Evolutionary conservation across 805 yeast genomes (phyloP).

Genomic region (Millerozyma acaciae): DNA sequence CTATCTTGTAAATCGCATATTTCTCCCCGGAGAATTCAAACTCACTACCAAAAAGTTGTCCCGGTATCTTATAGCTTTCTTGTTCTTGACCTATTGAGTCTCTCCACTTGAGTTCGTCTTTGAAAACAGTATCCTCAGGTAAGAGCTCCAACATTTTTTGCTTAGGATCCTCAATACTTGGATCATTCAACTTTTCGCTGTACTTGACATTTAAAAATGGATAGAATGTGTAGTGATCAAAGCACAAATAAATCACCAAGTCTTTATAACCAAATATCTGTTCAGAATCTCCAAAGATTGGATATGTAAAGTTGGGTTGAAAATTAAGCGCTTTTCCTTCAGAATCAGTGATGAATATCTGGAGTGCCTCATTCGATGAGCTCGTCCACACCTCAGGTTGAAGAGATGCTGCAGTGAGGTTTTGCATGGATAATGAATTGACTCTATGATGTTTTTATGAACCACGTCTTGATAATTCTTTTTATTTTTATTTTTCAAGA

Average conservation of each 20-base stretch:
- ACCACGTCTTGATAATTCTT: too few species aligned
- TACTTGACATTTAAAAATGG: conserved; percentile 68
- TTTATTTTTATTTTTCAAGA: too few species aligned
- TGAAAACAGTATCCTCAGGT: conserved; percentile 57
- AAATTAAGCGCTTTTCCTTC: conserved; percentile 57
- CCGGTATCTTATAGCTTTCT: conserved; percentile 39
- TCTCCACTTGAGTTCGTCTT: conserved; percentile 69
- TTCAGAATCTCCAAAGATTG: conserved; percentile 90
- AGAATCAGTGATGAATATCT: conserved; percentile 52
- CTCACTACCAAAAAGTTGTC: conserved; percentile 25
- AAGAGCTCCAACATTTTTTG: conserved; percentile 51
- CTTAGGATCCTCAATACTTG: conserved; percentile 57
- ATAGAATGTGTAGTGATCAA: conserved; percentile 68
- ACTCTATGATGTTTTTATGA: too few species aligned
- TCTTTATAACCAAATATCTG: conserved; percentile 80
- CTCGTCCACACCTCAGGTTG: conserved; percentile 73
- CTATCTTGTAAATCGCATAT: conserved; percentile 51
- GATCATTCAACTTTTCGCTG: conserved; percentile 47
- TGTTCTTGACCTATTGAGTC: conserved; percentile 50
- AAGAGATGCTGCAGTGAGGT: conserved; percentile 24
- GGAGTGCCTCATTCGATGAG: conserved; percentile 66
- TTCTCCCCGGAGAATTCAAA: conserved; percentile 32
- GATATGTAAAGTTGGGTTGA: conserved; percentile 81
- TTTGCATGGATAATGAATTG: too few species aligned
- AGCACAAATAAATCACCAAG: conserved; percentile 59